phyloP scores from a whole-genome alignment of 805 yeast species.

The Candida jianshihensis region DNA sequence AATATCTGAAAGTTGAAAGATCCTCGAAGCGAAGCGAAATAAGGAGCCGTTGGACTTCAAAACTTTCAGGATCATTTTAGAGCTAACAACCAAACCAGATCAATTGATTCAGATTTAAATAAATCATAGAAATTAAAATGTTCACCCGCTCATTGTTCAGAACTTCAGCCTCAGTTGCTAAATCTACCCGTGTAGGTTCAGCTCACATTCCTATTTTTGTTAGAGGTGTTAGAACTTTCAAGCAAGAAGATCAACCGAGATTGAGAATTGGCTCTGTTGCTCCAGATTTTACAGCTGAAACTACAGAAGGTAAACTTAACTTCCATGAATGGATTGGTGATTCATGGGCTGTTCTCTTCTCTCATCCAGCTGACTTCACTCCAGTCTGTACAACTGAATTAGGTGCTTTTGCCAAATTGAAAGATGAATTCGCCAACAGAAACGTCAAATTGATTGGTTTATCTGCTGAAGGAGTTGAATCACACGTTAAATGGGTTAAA shows the following conservation, averaged over 20 bases:
- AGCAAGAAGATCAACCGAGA: constrained; percentile 50
- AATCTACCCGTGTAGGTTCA: constrained; percentile 9
- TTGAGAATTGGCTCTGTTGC: constrained; percentile 78
- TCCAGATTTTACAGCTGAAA: constrained; percentile 80
- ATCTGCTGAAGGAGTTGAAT: constrained; percentile 76
- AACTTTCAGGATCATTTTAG: too few species aligned
- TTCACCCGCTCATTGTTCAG: constrained; percentile 23
- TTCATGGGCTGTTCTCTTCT: constrained; percentile 82
- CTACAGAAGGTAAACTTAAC: constrained; percentile 76
- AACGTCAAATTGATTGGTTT: constrained; percentile 84
- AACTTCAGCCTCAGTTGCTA: constrained; percentile 19
- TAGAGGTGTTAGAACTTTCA: constrained; percentile 38
- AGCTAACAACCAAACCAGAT: too few species aligned
- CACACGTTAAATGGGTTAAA: constrained; percentile 81
- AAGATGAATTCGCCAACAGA: constrained; percentile 83
- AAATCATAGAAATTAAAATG: too few species aligned
- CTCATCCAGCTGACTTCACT: constrained; percentile 95
- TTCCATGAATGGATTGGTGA: constrained; percentile 85
- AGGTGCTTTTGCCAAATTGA: constrained; percentile 86
- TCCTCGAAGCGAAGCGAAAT: too few species aligned
- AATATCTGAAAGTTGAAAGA: too few species aligned
- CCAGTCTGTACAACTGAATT: constrained; percentile 96
- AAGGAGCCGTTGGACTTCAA: too few species aligned
- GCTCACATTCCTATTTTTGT: constrained; percentile 19
- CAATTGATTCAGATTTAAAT: too few species aligned